Conservation (phyloP, 148 eudicot genomes). For the Heliosperma pusillum region DNA sequence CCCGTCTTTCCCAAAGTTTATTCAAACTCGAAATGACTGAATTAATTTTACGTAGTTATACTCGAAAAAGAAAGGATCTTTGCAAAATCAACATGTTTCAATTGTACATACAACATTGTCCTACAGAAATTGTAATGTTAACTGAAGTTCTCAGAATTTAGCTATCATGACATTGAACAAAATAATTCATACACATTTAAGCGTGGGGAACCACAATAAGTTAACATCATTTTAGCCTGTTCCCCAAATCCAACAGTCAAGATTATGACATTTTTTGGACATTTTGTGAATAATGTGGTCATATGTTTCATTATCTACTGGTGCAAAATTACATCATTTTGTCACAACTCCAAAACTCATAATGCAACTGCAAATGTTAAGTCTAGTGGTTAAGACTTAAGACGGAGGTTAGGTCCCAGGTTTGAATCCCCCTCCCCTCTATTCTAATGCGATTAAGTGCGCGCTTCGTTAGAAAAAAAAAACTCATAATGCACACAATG, state of each 20-base stretch:
- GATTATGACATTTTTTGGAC: neutral
- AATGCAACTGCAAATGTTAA: too few species aligned
- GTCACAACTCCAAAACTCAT: too few species aligned
- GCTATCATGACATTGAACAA: slow-evolving; percentile 3
- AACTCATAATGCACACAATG: too few species aligned
- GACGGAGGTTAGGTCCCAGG: too few species aligned
- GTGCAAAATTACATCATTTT: too few species aligned
- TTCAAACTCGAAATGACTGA: neutral
- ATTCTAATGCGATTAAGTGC: too few species aligned
- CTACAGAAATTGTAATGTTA: neutral
- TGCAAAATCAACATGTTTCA: too few species aligned
- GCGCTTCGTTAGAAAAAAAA: too few species aligned
- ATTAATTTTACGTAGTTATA: neutral
- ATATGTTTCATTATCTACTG: too few species aligned
- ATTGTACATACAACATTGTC: neutral
- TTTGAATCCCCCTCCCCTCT: too few species aligned
- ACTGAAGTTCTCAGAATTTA: neutral
- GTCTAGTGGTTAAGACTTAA: too few species aligned
- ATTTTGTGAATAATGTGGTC: neutral
- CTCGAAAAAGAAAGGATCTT: too few species aligned
- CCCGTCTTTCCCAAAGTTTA: neutral
- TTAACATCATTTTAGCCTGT: neutral
- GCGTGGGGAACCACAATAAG: slow-evolving; percentile 8
- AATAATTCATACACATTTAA: slow-evolving; percentile 11
- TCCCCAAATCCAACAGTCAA: neutral